A percentile compares a stretch with the other conserved stretches of the same genome.
phyloP scores from a whole-genome alignment of 176 grass and related monocot species.

The Secale cereale region DNA sequence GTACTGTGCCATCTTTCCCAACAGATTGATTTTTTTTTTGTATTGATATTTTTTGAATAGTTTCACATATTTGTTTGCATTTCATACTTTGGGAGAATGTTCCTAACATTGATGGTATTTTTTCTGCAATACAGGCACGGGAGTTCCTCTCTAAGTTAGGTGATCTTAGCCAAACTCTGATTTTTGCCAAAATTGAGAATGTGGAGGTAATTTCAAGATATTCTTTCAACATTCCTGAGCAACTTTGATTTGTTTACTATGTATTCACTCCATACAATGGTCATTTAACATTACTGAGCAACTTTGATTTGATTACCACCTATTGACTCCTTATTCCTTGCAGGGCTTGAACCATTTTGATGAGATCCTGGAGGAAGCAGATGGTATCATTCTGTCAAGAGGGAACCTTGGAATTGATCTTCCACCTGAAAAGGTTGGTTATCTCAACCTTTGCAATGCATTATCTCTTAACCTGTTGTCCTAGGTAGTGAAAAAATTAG shows the following conservation, averaged over 20 bases:
- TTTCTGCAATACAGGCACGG: conserved; percentile 50
- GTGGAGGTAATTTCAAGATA: conserved; percentile 66
- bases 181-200: conserved; percentile 99
- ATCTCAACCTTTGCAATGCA: background rate
- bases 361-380: conserved; percentile 87
- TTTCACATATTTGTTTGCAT: background rate
- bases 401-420: conserved; percentile 97
- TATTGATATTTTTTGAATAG: background rate
- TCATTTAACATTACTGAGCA: background rate
- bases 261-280: conserved; percentile 5
- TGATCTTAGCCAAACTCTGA: conserved; percentile 92
- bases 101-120: background rate
- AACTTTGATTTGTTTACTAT: background rate
- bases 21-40: background rate
- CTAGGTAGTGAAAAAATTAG: too few species aligned
- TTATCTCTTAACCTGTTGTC: too few species aligned
- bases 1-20: conserved; percentile 1
- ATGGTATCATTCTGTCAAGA: conserved; percentile 97
- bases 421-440: conserved; percentile 86
- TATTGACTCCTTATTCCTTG: conserved; percentile 24
- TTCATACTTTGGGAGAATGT: background rate
- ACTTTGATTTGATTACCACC: background rate
- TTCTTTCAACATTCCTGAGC: background rate
- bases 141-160: conserved; percentile 82
- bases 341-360: conserved; percentile 98